These are phyloP conservation scores for Lobulomyces angularis DNA, from an alignment of 192 early-diverging fungal genomes.

Conservation along the genomic window DNA sequence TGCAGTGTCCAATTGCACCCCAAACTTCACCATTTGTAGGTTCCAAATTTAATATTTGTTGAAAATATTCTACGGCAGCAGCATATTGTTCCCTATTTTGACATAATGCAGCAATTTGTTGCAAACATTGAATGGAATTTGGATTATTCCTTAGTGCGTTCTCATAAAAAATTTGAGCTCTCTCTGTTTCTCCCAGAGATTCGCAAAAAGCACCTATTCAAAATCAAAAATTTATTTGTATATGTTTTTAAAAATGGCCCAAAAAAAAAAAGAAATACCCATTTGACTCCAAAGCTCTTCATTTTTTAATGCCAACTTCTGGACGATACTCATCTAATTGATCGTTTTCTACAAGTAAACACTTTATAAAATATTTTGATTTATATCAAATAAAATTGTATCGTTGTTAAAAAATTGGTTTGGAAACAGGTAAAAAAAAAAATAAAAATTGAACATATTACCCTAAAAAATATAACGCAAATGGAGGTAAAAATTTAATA, in stretches of 20 bases:
- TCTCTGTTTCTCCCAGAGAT: slow-evolving; percentile 64
- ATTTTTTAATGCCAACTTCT: slow-evolving; percentile 14
- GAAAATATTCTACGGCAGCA: slow-evolving; percentile 84
- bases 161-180: slow-evolving; percentile 78
- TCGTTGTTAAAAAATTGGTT: too few species aligned
- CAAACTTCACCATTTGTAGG: slow-evolving; percentile 83
- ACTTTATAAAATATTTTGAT: too few species aligned
- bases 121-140: slow-evolving; percentile 71
- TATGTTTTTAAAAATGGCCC: slow-evolving; percentile 13
- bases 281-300: slow-evolving; percentile 23
- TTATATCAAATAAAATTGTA: too few species aligned
- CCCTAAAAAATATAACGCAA: too few species aligned
- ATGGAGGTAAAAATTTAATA: too few species aligned
- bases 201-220: slow-evolving; percentile 52
- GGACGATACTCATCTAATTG: too few species aligned
- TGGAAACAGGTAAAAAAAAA: too few species aligned
- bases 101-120: slow-evolving; percentile 70
- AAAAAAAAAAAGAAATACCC: slow-evolving; percentile 7
- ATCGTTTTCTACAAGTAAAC: too few species aligned
- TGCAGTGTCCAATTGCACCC: slow-evolving; percentile 91
- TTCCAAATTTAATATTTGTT: slow-evolving; percentile 66
- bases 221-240: not conserved
- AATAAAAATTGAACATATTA: too few species aligned
- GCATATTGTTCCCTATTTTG: slow-evolving; percentile 70
- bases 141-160: slow-evolving; percentile 84